Conservation (phyloP, 2,329 filamentous ascomycete genomes). For the Fusarium pilosicola region DNA sequence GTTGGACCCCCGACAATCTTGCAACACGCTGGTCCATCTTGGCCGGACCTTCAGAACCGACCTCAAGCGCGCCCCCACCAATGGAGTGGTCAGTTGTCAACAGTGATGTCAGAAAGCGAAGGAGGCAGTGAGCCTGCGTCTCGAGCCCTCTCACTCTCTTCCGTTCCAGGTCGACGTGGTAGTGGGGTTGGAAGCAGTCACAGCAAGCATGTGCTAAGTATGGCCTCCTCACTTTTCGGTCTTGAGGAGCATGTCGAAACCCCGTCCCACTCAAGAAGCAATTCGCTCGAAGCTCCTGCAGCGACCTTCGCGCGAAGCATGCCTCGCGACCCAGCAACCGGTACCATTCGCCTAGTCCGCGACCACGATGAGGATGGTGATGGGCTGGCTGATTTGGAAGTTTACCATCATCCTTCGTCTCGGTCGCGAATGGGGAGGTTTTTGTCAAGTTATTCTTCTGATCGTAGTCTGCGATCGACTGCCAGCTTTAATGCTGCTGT, state of each 20-base stretch:
- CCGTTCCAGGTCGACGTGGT: conserved; percentile 57
- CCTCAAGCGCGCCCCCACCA: conserved; percentile 58
- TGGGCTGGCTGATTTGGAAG: conserved; percentile 68
- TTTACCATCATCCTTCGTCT: conserved; percentile 63
- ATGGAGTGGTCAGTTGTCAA: conserved; percentile 73
- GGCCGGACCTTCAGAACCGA: conserved; percentile 33
- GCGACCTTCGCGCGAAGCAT: conserved; percentile 55
- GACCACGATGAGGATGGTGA: conserved; percentile 73
- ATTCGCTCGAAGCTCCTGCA: conserved; percentile 62
- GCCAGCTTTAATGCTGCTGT: conserved; percentile 59
- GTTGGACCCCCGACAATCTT: conserved; percentile 43
- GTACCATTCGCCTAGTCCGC: conserved; percentile 58
- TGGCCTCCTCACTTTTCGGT: conserved; percentile 63
- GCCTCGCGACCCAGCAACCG: conserved; percentile 48
- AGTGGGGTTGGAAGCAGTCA: conserved; percentile 61
- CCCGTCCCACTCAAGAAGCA: conserved; percentile 53
- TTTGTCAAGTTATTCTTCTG: conserved; percentile 60
- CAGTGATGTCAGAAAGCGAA: conserved; percentile 71
- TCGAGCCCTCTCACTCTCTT: conserved; percentile 58
- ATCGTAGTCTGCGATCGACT: conserved; percentile 64
- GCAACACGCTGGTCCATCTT: conserved; percentile 39
- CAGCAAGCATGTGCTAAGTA: conserved; percentile 66
- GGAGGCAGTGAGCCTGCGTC: conserved; percentile 60
- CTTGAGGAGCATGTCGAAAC: conserved; percentile 53
- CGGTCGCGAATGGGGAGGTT: conserved; percentile 63